Evolutionary conservation across 2,329 filamentous ascomycete species (phyloP).

Genomic region (Diplocarpon mali): DNA sequence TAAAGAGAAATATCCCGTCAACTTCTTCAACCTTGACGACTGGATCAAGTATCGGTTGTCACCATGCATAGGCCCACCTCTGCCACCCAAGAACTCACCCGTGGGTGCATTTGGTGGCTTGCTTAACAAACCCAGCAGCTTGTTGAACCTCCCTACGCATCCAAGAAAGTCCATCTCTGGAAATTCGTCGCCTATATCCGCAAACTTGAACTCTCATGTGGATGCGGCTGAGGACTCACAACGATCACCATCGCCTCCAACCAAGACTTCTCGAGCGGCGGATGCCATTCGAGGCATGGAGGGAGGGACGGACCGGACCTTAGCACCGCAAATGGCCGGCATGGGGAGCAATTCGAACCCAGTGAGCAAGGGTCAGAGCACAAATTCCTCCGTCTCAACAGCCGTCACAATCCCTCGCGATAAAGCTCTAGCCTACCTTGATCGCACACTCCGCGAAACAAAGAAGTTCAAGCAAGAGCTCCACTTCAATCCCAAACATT

Average conservation of each 20-base stretch:
- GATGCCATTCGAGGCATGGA: constrained; percentile 18
- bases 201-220: constrained; percentile 8
- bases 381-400: constrained; percentile 24
- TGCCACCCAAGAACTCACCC: constrained; percentile 43
- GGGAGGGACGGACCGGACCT: constrained; percentile 21
- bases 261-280: constrained; percentile 20
- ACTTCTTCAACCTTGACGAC: constrained; percentile 70
- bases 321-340: constrained; percentile 18
- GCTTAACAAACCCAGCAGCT: constrained; percentile 17
- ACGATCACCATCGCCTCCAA: constrained; percentile 11
- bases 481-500: constrained; percentile 46
- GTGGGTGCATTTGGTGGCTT: constrained; percentile 30
- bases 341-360: constrained; percentile 20
- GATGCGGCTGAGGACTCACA: neutral
- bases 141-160: constrained; percentile 21
- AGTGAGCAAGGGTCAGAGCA: constrained; percentile 16
- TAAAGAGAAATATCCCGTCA: constrained; percentile 66
- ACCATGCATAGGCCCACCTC: constrained; percentile 58
- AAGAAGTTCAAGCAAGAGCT: constrained; percentile 69
- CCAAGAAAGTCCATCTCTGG: constrained; percentile 21
- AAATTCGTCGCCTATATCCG: constrained; percentile 10
- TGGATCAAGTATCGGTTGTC: constrained; percentile 74
- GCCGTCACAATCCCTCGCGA: constrained; percentile 26
- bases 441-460: constrained; percentile 59
- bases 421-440: constrained; percentile 50